Evolutionary conservation across 495 filamentous ascomycete species (phyloP), one percentile per base, ranked within the genome.

Genomic region (Penicillium subrubescens): DNA sequence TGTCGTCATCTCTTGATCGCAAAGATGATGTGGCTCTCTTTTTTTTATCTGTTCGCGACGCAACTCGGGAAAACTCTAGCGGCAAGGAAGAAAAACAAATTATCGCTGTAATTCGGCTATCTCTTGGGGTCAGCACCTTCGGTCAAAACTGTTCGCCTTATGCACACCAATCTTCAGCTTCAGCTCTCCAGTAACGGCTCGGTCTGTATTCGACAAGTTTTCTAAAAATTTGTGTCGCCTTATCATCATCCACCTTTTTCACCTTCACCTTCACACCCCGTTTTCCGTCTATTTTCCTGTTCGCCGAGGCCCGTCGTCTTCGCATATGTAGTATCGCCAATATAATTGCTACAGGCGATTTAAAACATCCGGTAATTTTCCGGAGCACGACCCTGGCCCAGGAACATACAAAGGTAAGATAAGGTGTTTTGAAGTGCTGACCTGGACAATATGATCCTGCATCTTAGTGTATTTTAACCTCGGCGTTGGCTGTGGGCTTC

Each of bases 61-160:
- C 69, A 67, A 74, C 70, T 71, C 76, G 79, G 79, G 75, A 31
- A 34, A 76, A 72, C 64, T 69, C 67, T 80, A 75, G 79, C 78
- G 79, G 77, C 78, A 79, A 76, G 71, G 76, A 73, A 72, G 63
- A 71, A 70, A 75, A 70, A 75, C 11, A 77, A 79, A 71, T 75
- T 79, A 76, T 76, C 79, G 79, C 79, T 81, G 79, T 82, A 82
- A 82, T 81, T 81, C 77, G 79, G 77, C 76, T 80, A 68, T 79
- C 76, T 79, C 73, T 75, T 78, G 77, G 53, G 72, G 70, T 75
- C 80, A 82, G 76, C 80, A 81, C 74, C 79, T 64, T 73, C 71
- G 65, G 66, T 75, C 75, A 75, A 54, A 74, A 71, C 74, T 77
- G 59, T 75, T 74, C 76, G 76, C 75, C 78, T 80, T 76, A 74